Base-by-base conservation (phyloP, 1,284 basidiomycete genomes). In the Sporisorium scitamineum region DNA sequence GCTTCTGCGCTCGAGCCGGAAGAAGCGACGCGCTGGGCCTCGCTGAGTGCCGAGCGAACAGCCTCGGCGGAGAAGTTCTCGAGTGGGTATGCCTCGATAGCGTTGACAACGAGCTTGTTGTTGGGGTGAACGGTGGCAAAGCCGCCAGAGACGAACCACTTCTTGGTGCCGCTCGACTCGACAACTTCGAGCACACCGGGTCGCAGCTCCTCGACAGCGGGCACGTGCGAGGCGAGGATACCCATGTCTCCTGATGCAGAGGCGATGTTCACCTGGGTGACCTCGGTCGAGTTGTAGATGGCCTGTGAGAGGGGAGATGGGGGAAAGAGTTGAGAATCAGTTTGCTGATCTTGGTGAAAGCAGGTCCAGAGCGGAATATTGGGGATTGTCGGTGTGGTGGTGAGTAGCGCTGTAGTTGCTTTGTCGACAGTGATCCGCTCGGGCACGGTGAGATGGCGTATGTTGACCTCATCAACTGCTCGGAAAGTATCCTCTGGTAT, bases 111-210 rank as follows among this genome's bases (percentile, higher is more conserved):
- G 68, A 99, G 89, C 81, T 90, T 91, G 90, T 98, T 99, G 89
- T 95, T 95, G 56, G 94, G 94, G 88, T 99, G 97, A 55, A 99
- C 94, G 68, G 93, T 97, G 62, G 97, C 96, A 86, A 99, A 98
- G 68, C 97, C 97, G 75, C 94, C 92, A 66, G 96, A 97, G 60
- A 94, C 97, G 66, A 84, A 85, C 76, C 76, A 83, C 67, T 82
- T 84, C 74, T 81, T 84, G 48, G 76, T 67, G 45, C 82, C 83
- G 59, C 53, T 61, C 18, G 78, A 72, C 60, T 85, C 83, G 61
- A 85, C 75, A n/a, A 85, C 82, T 66, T 85, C 84, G 42, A 85
- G 59, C 45, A 85, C 61, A 56, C 84, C 84, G 20, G 84, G 84
- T 32, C 82, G 80, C 51, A 85, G 80, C 70, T 83, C 74, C 69